A percentile compares a stretch with the other conserved stretches of the same genome.
Conservation (phyloP, 371 early-diverging fungal species). For the Sporodiniella umbellata region DNA sequence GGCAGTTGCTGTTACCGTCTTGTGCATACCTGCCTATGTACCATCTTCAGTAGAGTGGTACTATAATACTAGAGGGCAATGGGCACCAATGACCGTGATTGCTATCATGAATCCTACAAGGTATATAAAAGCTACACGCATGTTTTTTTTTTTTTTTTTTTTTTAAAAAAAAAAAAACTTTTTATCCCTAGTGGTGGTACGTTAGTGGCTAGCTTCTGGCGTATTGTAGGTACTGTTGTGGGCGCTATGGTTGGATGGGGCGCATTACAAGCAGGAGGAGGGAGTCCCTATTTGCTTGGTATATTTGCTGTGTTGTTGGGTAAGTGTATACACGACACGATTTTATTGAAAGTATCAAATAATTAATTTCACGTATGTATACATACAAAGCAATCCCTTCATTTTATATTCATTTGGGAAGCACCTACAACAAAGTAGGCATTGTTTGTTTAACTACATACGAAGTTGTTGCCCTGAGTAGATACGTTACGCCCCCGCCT, state of each 20-base stretch:
- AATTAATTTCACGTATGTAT: not conserved
- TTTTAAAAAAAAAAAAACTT: too few species aligned
- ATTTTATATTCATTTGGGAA: slow-evolving; percentile 46
- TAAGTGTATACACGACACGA: slow-evolving; percentile 12
- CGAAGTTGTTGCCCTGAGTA: slow-evolving; percentile 38
- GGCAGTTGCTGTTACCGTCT: slow-evolving; percentile 43
- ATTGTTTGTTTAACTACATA: slow-evolving; percentile 43
- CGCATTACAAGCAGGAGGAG: slow-evolving; percentile 44
- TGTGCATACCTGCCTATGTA: slow-evolving; percentile 51
- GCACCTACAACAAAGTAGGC: slow-evolving; percentile 42
- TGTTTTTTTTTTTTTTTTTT: not conserved
- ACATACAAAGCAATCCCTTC: slow-evolving; percentile 34
- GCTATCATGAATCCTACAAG: slow-evolving; percentile 61
- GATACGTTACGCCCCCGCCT: slow-evolving; percentile 25
- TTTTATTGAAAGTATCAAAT: not conserved
- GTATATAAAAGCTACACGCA: slow-evolving; percentile 7
- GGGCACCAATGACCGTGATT: slow-evolving; percentile 58
- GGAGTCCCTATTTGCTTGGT: slow-evolving; percentile 50
- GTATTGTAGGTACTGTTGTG: slow-evolving; percentile 53
- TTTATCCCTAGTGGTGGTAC: slow-evolving; percentile 48
- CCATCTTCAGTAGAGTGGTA: slow-evolving; percentile 38
- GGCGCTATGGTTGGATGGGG: slow-evolving; percentile 53
- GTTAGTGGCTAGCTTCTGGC: slow-evolving; percentile 48
- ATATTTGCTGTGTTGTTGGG: slow-evolving; percentile 53
- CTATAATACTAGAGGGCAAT: slow-evolving; percentile 50